A percentile compares a stretch with the other conserved stretches of the same genome.
Conservation (phyloP, 2,329 filamentous ascomycete species). For the Xylariaceae sp. region DNA sequence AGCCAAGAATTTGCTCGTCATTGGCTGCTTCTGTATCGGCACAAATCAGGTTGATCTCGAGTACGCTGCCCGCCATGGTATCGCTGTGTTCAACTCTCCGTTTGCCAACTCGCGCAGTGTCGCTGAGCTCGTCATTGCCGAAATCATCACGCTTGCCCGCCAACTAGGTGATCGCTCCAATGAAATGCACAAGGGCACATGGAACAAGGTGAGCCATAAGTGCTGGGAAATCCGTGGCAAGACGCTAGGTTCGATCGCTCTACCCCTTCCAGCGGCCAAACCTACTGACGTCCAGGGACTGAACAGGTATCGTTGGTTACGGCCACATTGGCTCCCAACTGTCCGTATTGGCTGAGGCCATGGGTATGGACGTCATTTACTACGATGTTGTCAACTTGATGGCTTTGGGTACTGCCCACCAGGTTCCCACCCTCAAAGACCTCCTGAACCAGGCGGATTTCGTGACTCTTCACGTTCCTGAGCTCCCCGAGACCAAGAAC, state of each 20-base stretch:
- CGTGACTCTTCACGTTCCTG: conserved; percentile 90
- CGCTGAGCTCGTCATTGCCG: conserved; percentile 89
- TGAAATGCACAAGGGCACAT: conserved; percentile 89
- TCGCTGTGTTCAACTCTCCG: conserved; percentile 98
- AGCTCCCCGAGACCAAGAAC: conserved; percentile 86
- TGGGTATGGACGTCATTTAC: conserved; percentile 98
- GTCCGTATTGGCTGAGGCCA: conserved; percentile 90
- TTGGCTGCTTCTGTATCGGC: conserved; percentile 98
- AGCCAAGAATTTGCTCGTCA: conserved; percentile 90
- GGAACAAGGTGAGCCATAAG: conserved; percentile 96
- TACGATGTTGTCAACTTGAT: conserved; percentile 94
- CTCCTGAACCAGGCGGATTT: conserved; percentile 83
- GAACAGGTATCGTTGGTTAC: conserved; percentile 83
- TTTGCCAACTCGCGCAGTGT: conserved; percentile 98
- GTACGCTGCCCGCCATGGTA: conserved; percentile 77
- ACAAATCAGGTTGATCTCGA: conserved; percentile 92
- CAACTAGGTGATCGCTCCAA: conserved; percentile 90
- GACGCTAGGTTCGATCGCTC: conserved; percentile 65
- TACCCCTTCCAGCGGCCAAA: neutral
- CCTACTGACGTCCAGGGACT: conserved; percentile 7
- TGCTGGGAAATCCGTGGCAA: conserved; percentile 99
- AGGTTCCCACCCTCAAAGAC: conserved; percentile 72
- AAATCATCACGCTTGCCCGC: conserved; percentile 87
- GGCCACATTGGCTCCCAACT: conserved; percentile 96
- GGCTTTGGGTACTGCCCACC: conserved; percentile 82